Percentiles rank a stretch among this genome's conserved stretches.
phyloP scores from a whole-genome alignment of 495 filamentous ascomycete genomes.

The Daldinia loculata region DNA sequence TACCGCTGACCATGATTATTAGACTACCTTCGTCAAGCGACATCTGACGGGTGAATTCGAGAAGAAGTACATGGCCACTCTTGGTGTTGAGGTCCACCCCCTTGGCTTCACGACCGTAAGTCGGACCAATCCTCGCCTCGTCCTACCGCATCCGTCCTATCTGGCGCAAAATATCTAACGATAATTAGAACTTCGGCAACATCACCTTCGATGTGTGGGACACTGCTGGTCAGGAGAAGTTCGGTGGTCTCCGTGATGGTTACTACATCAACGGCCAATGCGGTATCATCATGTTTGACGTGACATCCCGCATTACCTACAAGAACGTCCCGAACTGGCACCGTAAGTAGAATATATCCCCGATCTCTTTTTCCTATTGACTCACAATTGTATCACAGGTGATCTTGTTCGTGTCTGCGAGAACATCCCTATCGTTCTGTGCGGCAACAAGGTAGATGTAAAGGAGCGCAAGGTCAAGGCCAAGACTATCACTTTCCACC shows the following conservation, averaged over 20 bases:
- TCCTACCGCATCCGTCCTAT: conserved; percentile 18
- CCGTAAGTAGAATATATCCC: conserved; percentile 70
- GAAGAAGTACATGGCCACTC: conserved; percentile 99
- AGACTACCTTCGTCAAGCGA: conserved; percentile 99
- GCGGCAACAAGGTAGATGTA: conserved; percentile 99
- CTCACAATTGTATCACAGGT: conserved; percentile 63
- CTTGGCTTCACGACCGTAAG: conserved; percentile 92
- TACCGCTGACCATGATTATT: conserved; percentile 42
- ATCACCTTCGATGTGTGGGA: conserved; percentile 99
- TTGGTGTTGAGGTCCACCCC: conserved; percentile 99
- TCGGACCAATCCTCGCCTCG: conserved; percentile 47
- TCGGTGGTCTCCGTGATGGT: conserved; percentile 98
- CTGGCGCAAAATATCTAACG: conserved; percentile 44
- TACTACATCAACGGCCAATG: conserved; percentile 99
- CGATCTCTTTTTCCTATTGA: not conserved
- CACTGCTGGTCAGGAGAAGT: conserved; percentile 99
- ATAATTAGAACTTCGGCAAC: conserved; percentile 82
- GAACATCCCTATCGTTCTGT: conserved; percentile 98
- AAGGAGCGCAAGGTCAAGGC: conserved; percentile 99
- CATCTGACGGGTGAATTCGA: conserved; percentile 99
- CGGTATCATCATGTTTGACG: conserved; percentile 99
- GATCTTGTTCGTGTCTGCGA: conserved; percentile 99
- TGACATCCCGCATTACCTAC: conserved; percentile 99
- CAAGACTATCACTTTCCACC: conserved; percentile 99
- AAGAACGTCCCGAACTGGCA: conserved; percentile 99